Evolutionary conservation across 257 asterid species (phyloP), one percentile per base, ranked within the genome.

Genomic region (Rubia yunnanensis): DNA sequence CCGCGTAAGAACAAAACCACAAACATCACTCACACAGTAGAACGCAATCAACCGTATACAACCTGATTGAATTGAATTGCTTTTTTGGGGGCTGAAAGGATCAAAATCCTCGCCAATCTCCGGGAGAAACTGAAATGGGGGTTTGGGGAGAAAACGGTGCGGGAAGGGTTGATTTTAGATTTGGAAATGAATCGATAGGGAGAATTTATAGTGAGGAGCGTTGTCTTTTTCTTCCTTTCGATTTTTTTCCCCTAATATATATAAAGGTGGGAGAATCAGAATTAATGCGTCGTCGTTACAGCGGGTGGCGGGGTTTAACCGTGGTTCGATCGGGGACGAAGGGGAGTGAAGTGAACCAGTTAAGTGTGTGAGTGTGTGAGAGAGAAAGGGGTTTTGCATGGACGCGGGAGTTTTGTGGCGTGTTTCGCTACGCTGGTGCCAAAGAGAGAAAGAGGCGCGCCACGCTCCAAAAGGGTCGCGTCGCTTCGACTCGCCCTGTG

Each of bases 371-470:
- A 17, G 31, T 26, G 49, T 18, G 20, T 30, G 49, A 22, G 67
- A 32, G 71, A 5, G 71, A 64, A 10, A 35, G 38, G 74, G 63
- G 46, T 50, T 76, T 71, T 83, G 94, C 94, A 86, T 86, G 94
- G 86, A 74, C 85, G 94, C 85, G 86, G 86, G 85, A 81, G 84
- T 76, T 73, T 68, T 72, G 84, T 76, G 82, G 77, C 81, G 85
- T 69, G 39, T 79, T 81, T 68, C 74, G 76, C 61, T 38, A 52
- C 50, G 10, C 10, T 14, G 62, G 35, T 54, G n/a, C 70, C 31
- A 30, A 10, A 15, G n/a, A 49, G 39, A 46, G 57, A 3, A 7
- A 2, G 24, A 10, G 41, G 22, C 0, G 17, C 10, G 49, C 9
- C 63, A 80, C 82, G 82, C 85, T 5, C 56, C 23, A 4, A 1